phyloP scores from a whole-genome alignment of 306 rosid species.

The Cucurbita pepo region DNA sequence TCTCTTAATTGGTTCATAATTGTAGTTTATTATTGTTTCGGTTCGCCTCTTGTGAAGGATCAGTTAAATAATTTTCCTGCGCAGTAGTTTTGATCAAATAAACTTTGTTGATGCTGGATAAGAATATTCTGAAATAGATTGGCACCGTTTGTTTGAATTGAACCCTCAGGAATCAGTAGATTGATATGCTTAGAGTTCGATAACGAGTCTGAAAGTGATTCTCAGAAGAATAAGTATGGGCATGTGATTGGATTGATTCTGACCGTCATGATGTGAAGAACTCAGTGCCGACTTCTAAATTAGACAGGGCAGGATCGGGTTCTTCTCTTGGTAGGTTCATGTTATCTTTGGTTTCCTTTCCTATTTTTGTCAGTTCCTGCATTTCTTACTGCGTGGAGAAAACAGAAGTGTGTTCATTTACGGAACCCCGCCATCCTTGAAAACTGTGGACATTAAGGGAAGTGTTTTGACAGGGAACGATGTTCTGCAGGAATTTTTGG shows the following conservation, averaged over 20 bases:
- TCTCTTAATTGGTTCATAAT: neutral
- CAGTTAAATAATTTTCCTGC: neutral
- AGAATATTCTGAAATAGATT: slow-evolving; percentile 2
- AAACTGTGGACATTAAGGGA: slow-evolving; percentile 2
- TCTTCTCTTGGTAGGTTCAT: slow-evolving; percentile 30
- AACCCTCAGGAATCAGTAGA: slow-evolving; percentile 36
- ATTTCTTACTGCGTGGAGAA: neutral
- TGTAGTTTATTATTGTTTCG: neutral
- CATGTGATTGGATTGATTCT: slow-evolving; percentile 13
- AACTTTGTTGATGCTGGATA: neutral
- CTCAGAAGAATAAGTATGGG: slow-evolving; percentile 12
- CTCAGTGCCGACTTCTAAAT: slow-evolving; percentile 22
- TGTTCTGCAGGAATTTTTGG: slow-evolving; percentile 11
- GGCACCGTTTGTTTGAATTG: slow-evolving; percentile 1
- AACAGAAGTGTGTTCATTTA: neutral
- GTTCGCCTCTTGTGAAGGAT: neutral
- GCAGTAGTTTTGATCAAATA: neutral
- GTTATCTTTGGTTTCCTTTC: slow-evolving; percentile 1
- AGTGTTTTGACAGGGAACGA: slow-evolving; percentile 20
- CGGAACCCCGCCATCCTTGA: neutral
- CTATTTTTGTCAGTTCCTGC: neutral
- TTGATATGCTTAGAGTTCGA: slow-evolving; percentile 85
- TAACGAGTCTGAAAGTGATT: slow-evolving; percentile 38
- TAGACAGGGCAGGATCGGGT: slow-evolving; percentile 6
- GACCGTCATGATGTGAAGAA: slow-evolving; percentile 12